Evolutionary conservation across 768 basidiomycete genomes (phyloP).

Genomic region (Pulveroboletus sp.): DNA sequence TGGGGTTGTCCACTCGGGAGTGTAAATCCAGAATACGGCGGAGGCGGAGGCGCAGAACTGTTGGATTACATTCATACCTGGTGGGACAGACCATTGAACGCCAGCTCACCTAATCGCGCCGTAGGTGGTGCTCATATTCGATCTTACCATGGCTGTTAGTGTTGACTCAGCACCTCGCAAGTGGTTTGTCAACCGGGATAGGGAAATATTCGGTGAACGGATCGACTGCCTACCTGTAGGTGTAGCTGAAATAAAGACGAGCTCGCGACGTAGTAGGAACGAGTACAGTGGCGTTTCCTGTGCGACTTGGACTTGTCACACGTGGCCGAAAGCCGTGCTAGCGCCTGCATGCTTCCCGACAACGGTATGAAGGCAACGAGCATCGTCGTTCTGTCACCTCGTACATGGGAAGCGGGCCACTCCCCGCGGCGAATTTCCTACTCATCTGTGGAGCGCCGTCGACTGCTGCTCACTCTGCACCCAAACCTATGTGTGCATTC

Average conservation of each 20-base stretch:
- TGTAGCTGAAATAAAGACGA: neutral
- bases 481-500: no score
- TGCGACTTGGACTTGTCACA: neutral
- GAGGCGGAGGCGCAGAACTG: slow-evolving; percentile 5
- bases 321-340: neutral
- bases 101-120: slow-evolving; percentile 5
- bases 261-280: neutral
- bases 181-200: neutral
- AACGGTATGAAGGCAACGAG: no score
- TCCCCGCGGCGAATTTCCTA: no score
- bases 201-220: neutral
- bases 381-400: no score
- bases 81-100: no score
- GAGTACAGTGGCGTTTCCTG: neutral
- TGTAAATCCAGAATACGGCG: slow-evolving; percentile 4
- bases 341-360: no score
- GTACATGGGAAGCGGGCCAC: no score
- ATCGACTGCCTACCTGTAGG: neutral
- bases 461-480: no score
- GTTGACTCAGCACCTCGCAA: neutral
- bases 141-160: neutral
- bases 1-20: neutral
- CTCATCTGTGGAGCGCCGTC: no score
- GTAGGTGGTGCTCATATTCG: neutral
- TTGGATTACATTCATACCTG: neutral